Percentiles rank a stretch among this genome's conserved stretches.
Evolutionary conservation across 352 stramenopile species (phyloP).

Genomic region (Globisporangium camurandrum): DNA sequence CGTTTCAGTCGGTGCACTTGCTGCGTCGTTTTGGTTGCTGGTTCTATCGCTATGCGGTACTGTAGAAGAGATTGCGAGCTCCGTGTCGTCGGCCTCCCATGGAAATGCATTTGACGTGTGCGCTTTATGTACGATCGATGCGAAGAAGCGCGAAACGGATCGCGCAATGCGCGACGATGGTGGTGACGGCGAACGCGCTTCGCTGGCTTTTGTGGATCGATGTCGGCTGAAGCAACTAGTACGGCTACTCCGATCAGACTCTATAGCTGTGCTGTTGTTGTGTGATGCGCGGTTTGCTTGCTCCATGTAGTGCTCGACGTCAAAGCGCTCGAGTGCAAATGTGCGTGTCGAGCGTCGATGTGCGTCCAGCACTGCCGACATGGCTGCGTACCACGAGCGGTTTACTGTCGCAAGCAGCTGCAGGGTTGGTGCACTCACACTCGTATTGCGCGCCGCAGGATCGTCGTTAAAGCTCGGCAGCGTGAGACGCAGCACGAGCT

Average conservation of each 20-base stretch:
- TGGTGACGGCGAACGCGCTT: background rate
- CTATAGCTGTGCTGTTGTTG: background rate
- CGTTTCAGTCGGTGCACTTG: too few species aligned
- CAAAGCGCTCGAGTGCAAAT: slow-evolving; percentile 3
- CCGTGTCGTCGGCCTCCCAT: slow-evolving; percentile 2
- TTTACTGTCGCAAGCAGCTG: slow-evolving; percentile 10
- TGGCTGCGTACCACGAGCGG: slow-evolving; percentile 4
- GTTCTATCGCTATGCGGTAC: background rate
- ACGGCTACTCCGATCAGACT: background rate
- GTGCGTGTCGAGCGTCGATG: background rate
- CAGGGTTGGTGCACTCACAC: background rate
- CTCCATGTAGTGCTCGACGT: background rate
- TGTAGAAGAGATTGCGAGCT: background rate
- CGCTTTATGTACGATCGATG: slow-evolving; percentile 3
- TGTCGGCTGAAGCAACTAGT: too few species aligned
- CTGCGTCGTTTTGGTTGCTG: background rate
- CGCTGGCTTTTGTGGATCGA: too few species aligned
- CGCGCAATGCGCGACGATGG: slow-evolving; percentile 2
- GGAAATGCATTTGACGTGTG: slow-evolving; percentile 1
- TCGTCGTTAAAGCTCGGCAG: slow-evolving; percentile 3
- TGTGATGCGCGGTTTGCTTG: too few species aligned
- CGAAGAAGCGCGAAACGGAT: slow-evolving; percentile 7
- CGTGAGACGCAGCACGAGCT: slow-evolving; percentile 5
- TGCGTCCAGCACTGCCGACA: slow-evolving; percentile 1
- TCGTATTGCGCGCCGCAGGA: background rate